phyloP scores from a whole-genome alignment of 2,329 filamentous ascomycete species.

The Ophiocordyceps camponoti-saundersi region DNA sequence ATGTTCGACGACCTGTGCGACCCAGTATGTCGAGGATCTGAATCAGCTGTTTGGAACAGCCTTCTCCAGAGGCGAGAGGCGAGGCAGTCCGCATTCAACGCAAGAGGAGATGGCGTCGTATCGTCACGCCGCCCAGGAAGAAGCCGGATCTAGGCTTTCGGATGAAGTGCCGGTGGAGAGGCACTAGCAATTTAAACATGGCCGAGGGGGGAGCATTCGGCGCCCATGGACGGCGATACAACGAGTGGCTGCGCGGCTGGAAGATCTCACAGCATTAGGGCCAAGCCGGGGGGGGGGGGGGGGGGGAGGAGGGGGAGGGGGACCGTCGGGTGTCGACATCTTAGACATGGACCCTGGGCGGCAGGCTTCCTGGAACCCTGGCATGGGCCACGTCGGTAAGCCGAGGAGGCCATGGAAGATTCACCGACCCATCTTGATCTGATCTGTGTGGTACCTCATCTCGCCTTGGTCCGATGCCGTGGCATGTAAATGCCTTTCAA shows the following conservation, averaged over 20 bases:
- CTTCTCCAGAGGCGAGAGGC: slow-evolving; percentile 15
- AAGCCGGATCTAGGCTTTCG: slow-evolving; percentile 2
- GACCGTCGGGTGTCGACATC: slow-evolving; percentile 9
- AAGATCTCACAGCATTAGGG: slow-evolving; percentile 1
- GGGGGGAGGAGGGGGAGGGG: slow-evolving; percentile 5
- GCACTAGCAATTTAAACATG: neutral
- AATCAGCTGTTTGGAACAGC: slow-evolving; percentile 18
- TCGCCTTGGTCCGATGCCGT: slow-evolving; percentile 15
- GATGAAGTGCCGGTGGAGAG: neutral
- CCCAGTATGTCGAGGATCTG: slow-evolving; percentile 18
- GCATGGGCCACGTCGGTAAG: slow-evolving; percentile 2
- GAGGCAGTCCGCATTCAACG: slow-evolving; percentile 5
- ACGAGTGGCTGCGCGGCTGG: slow-evolving; percentile 5
- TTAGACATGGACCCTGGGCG: slow-evolving; percentile 8
- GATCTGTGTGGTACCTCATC: slow-evolving; percentile 20
- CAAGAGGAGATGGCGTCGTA: slow-evolving; percentile 1
- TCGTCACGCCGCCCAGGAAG: neutral
- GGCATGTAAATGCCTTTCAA: slow-evolving; percentile 1
- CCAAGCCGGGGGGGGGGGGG: neutral
- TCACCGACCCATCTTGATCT: slow-evolving; percentile 13
- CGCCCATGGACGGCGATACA: slow-evolving; percentile 17
- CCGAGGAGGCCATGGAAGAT: slow-evolving; percentile 15
- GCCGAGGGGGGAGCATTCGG: slow-evolving; percentile 8
- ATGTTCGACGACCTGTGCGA: slow-evolving; percentile 15
- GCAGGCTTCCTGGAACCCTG: neutral